Percentiles rank a stretch among this genome's conserved stretches.
These are phyloP conservation scores for Candida michaelii DNA, from an alignment of 805 yeast species.

Conservation along the genomic window DNA sequence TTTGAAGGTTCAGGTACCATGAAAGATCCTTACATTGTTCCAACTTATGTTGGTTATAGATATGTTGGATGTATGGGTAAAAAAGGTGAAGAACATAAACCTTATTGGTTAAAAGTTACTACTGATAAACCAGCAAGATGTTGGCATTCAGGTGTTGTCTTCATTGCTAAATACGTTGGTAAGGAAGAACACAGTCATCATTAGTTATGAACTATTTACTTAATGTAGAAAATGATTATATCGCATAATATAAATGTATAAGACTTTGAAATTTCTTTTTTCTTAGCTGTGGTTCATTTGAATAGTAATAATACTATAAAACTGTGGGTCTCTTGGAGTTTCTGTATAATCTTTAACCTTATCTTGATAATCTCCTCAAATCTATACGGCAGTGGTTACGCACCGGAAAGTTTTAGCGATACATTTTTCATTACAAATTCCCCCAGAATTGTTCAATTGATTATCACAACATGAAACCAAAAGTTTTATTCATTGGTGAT, in stretches of 20 bases:
- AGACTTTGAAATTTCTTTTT: background rate
- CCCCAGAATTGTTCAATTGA: background rate
- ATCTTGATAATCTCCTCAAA: background rate
- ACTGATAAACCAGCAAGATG: conserved; percentile 85
- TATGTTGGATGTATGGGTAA: conserved; percentile 97
- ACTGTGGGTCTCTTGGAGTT: too few species aligned
- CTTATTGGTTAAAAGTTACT: conserved; percentile 91
- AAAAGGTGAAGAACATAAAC: conserved; percentile 81
- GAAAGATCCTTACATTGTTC: conserved; percentile 83
- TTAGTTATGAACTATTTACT: conserved; percentile 13
- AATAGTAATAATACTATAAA: too few species aligned
- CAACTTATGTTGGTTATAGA: conserved; percentile 89
- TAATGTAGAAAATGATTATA: conserved; percentile 3
- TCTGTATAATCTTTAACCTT: background rate
- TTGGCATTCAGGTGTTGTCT: conserved; percentile 98
- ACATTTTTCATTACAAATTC: background rate
- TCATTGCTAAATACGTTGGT: conserved; percentile 85
- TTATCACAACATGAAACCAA: conserved; percentile 20
- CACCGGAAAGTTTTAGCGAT: conserved; percentile 1
- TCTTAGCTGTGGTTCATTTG: too few species aligned
- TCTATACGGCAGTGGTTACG: background rate
- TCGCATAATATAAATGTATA: conserved; percentile 8
- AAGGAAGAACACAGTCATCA: conserved; percentile 66
- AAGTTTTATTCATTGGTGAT: conserved; percentile 52
- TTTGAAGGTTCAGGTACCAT: conserved; percentile 88